Base-by-base conservation (phyloP, 257 asterid genomes). In the Jacaranda copaia region DNA sequence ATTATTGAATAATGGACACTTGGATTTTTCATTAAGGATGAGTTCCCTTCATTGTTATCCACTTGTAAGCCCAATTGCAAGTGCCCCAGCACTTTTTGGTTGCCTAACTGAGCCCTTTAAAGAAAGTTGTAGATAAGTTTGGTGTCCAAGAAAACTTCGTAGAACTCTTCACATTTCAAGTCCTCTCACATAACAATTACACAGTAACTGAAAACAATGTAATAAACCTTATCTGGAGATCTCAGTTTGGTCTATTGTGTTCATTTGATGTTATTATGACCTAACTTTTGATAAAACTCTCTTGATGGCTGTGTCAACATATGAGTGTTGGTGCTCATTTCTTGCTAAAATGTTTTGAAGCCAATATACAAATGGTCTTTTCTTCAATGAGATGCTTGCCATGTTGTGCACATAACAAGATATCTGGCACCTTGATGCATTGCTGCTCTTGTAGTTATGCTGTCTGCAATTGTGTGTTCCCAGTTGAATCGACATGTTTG, bases 11-110 rank as follows among this genome's bases (percentile, higher is more conserved):
- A 75, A 11, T 19, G 49, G 40, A 12, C 49, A n/a, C 49, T 57
- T 64, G 77, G 71, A 64, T 65, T 38, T 64, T 70, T 18, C 63
- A 74, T 52, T 63, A 42, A 49, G 81, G 73, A 76, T 64, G 55
- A 43, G 39, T 67, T 81, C 53, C 53, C 39, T 51, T 20, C 15
- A 5, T n/a, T 61, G 52, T 59, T 67, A 11, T 64, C 5, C 25
- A 39, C 19, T 48, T 68, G 49, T 68, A 59, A 66, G 39, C 42
- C 51, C 25, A 15, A 46, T 19, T 18, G 75, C 35, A 49, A 11
- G 40, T 48, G 6, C 36, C 36, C n/a, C 46, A 25, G 52, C 60
- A 49, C 32, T 40, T 48, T 57, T 20, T 65, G 66, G 40, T 63
- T 40, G 46, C 19, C 25, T 25, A 5, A 6, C 4, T 65, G 38